Percentiles rank a stretch among this genome's conserved stretches.
Conservation (phyloP, 177 flowering plant species). For the Vitis hybrid region DNA sequence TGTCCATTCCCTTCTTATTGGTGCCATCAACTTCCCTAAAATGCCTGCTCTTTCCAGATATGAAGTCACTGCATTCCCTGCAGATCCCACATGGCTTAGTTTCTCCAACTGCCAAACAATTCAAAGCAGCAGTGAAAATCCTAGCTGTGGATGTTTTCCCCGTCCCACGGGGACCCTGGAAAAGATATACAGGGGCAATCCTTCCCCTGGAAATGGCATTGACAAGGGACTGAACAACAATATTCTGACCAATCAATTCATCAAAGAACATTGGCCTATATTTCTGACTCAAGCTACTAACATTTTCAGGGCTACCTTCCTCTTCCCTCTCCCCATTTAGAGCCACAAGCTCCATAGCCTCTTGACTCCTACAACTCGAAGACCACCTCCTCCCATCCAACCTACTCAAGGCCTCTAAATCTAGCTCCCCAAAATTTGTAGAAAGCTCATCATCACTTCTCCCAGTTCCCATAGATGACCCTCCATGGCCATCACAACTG, state of each 20-base stretch:
- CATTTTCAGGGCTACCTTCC: slow-evolving; percentile 54
- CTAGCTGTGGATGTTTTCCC: slow-evolving; percentile 90
- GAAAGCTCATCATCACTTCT: slow-evolving; percentile 85
- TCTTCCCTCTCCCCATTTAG: slow-evolving; percentile 44
- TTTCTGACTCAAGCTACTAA: slow-evolving; percentile 76
- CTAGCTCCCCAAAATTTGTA: slow-evolving; percentile 84
- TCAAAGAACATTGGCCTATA: slow-evolving; percentile 83
- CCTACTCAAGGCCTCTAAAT: slow-evolving; percentile 89
- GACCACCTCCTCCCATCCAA: slow-evolving; percentile 98
- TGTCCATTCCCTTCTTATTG: slow-evolving; percentile 61
- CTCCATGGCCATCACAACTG: slow-evolving; percentile 46
- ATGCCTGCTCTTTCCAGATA: slow-evolving; percentile 59
- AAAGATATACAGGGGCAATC: slow-evolving; percentile 85
- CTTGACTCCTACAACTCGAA: slow-evolving; percentile 75
- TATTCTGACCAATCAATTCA: slow-evolving; percentile 82
- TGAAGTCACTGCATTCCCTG: slow-evolving; percentile 60
- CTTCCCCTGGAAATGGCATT: slow-evolving; percentile 70
- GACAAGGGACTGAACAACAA: slow-evolving; percentile 76
- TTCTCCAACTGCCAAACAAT: slow-evolving; percentile 69
- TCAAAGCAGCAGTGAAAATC: slow-evolving; percentile 84
- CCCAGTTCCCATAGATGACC: slow-evolving; percentile 59
- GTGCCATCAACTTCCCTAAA: slow-evolving; percentile 73
- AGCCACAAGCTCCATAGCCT: slow-evolving; percentile 59
- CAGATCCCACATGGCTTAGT: slow-evolving; percentile 87
- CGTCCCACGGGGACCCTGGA: slow-evolving; percentile 94